Conservation (phyloP, 2,329 filamentous ascomycete species). For the Phoma sp. region DNA sequence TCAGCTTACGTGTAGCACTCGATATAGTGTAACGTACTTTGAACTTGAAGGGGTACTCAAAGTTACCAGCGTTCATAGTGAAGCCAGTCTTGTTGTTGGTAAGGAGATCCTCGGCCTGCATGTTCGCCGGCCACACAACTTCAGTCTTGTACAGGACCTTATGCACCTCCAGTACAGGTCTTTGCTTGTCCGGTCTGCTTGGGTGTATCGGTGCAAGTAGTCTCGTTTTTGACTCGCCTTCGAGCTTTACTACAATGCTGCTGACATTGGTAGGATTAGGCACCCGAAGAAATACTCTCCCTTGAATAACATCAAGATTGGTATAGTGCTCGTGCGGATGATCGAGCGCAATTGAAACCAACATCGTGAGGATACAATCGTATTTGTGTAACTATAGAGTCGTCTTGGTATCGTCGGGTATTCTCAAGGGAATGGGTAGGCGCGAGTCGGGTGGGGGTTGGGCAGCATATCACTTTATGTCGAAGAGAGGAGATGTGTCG, state of each 20-base stretch:
- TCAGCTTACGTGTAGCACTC: background rate
- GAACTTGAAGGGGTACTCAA: slow-evolving; percentile 80
- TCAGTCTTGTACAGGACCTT: slow-evolving; percentile 76
- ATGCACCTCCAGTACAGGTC: slow-evolving; percentile 59
- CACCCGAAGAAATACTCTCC: slow-evolving; percentile 58
- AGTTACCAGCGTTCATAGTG: slow-evolving; percentile 71
- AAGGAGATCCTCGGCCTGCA: slow-evolving; percentile 48
- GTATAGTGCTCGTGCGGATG: slow-evolving; percentile 75
- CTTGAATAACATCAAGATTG: slow-evolving; percentile 77
- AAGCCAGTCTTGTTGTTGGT: slow-evolving; percentile 56
- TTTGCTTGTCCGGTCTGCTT: slow-evolving; percentile 52
- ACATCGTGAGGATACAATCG: slow-evolving; percentile 28
- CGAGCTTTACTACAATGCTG: slow-evolving; percentile 78
- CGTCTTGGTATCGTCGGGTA: slow-evolving; percentile 11
- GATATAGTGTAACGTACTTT: slow-evolving; percentile 63
- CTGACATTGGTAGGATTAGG: slow-evolving; percentile 55
- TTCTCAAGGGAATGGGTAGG: slow-evolving; percentile 25
- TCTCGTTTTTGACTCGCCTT: slow-evolving; percentile 77
- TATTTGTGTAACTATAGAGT: slow-evolving; percentile 3
- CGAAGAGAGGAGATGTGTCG: background rate
- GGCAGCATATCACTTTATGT: slow-evolving; percentile 31
- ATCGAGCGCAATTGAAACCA: slow-evolving; percentile 71
- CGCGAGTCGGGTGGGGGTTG: slow-evolving; percentile 23
- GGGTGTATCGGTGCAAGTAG: slow-evolving; percentile 61
- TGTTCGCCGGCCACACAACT: slow-evolving; percentile 72